phyloP scores from a whole-genome alignment of 495 filamentous ascomycete species.

The Margaritispora aquatica region DNA sequence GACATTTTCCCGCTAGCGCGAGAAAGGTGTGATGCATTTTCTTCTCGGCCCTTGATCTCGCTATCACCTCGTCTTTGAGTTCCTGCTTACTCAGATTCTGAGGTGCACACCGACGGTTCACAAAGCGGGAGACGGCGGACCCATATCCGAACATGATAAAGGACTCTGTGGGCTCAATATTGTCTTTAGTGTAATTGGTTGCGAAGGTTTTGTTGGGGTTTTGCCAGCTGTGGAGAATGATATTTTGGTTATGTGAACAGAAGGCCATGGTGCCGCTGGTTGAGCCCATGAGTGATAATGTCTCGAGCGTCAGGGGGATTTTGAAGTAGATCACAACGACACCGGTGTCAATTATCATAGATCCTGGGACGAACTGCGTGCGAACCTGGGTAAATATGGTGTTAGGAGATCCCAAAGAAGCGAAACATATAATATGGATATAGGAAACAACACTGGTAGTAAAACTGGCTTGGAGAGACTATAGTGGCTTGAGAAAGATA shows the following conservation, averaged over 20 bases:
- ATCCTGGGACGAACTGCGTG: conserved; percentile 33
- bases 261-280: conserved; percentile 3
- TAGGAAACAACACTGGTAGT: no score
- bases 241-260: conserved; percentile 15
- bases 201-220: conserved; percentile 10
- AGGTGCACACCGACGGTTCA: no score
- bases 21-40: no score
- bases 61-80: no score
- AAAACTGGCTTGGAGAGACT: no score
- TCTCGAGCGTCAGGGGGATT: conserved; percentile 19
- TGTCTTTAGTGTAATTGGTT: conserved; percentile 9
- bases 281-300: background rate
- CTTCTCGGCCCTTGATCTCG: no score
- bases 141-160: conserved; percentile 23
- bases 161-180: conserved; percentile 15
- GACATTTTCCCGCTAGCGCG: no score
- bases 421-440: no score
- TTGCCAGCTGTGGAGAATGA: conserved; percentile 17
- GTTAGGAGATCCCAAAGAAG: no score
- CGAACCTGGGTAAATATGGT: no score
- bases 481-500: no score
- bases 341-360: conserved; percentile 7
- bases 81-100: no score
- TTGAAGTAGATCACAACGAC: conserved; percentile 24
- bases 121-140: conserved; percentile 1